These are phyloP conservation scores for Globisporangium takayamanum DNA, from an alignment of 352 stramenopile genomes.

Conservation along the genomic window DNA sequence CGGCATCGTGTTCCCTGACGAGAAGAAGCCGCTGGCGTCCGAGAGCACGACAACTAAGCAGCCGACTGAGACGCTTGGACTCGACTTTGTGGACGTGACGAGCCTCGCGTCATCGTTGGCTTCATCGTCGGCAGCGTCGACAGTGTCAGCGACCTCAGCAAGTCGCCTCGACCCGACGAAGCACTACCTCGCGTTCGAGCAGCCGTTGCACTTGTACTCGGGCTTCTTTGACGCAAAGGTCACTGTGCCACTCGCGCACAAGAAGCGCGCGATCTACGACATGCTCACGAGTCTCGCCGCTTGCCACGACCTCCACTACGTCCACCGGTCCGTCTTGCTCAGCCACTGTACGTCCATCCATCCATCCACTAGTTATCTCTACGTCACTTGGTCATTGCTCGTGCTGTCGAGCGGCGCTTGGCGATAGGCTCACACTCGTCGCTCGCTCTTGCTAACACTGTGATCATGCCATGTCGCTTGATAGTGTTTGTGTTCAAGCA, in stretches of 20 bases:
- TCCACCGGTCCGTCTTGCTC: conserved; percentile 71
- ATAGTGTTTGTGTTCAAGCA: conserved; percentile 65
- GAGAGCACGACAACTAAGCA: conserved; percentile 7
- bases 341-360: conserved; percentile 33
- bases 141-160: neutral
- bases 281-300: conserved; percentile 50
- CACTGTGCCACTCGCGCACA: conserved; percentile 30
- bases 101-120: too few relatives aligned
- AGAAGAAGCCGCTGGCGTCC: conserved; percentile 16
- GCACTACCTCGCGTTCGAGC: conserved; percentile 77
- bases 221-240: conserved; percentile 63
- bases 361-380: neutral
- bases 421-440: neutral
- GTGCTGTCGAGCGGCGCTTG: too few relatives aligned
- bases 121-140: too few relatives aligned
- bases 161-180: conserved; percentile 28
- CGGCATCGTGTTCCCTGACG: conserved; percentile 68
- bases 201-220: conserved; percentile 72
- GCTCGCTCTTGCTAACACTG: neutral
- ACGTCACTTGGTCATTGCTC: neutral
- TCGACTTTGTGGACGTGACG: neutral
- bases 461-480: neutral
- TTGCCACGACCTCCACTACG: conserved; percentile 65
- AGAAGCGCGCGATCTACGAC: conserved; percentile 69
- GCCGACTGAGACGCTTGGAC: conserved; percentile 18